A percentile compares a stretch with the other conserved stretches of the same genome.
phyloP scores from a whole-genome alignment of 1,284 basidiomycete genomes.

The Irpex sp. region DNA sequence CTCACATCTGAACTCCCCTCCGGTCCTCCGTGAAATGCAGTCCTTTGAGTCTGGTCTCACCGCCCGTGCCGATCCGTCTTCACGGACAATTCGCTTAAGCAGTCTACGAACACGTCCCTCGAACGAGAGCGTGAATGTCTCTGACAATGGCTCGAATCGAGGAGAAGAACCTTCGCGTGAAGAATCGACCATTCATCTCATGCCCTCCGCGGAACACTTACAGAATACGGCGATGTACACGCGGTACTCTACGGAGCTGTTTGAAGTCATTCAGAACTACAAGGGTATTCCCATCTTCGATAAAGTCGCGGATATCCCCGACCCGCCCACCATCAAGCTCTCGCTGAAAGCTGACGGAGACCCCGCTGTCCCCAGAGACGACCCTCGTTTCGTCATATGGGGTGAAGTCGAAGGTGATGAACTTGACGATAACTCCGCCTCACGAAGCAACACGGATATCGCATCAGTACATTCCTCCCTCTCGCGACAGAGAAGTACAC shows the following conservation, averaged over 20 bases:
- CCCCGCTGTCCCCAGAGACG: constrained; percentile 69
- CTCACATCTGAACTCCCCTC: constrained; percentile 38
- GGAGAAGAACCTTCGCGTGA: background rate
- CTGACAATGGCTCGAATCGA: constrained; percentile 1
- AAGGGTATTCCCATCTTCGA: constrained; percentile 70
- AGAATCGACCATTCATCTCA: background rate
- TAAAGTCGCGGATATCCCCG: constrained; percentile 38
- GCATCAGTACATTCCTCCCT: constrained; percentile 37
- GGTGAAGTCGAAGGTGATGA: constrained; percentile 58
- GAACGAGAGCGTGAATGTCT: constrained; percentile 14
- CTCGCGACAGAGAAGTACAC: constrained; percentile 32
- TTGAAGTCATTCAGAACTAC: constrained; percentile 80
- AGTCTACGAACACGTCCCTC: constrained; percentile 17
- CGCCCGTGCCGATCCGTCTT: constrained; percentile 43
- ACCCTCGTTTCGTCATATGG: constrained; percentile 88
- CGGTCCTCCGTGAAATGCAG: constrained; percentile 69
- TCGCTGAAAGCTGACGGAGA: constrained; percentile 56
- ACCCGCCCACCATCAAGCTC: constrained; percentile 61
- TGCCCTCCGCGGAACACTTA: constrained; percentile 9
- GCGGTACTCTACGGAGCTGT: constrained; percentile 67
- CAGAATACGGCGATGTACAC: constrained; percentile 48
- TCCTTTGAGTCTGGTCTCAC: constrained; percentile 78
- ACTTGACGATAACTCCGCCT: constrained; percentile 32
- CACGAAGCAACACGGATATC: constrained; percentile 46
- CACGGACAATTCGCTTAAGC: constrained; percentile 17